phyloP scores from a whole-genome alignment of 164 flowering plant genomes.

The Stephania cephalantha region DNA sequence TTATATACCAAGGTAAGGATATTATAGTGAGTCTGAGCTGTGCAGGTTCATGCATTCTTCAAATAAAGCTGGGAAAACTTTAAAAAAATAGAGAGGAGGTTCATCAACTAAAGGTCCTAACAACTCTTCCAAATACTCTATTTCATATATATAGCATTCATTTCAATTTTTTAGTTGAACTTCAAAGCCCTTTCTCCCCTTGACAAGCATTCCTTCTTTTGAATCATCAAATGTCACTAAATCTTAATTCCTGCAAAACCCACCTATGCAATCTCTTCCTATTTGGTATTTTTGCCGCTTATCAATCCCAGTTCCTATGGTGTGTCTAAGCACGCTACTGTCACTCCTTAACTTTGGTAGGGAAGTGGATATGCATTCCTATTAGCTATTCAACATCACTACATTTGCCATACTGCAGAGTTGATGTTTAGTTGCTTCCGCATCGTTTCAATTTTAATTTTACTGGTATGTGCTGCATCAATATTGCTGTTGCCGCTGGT shows the following conservation, averaged over 20 bases:
- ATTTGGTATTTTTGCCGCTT: not conserved
- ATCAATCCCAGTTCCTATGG: not conserved
- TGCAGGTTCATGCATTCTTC: constrained; percentile 1
- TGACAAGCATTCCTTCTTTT: no score
- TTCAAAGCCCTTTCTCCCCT: not conserved
- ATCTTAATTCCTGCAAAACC: not conserved
- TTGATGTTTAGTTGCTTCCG: not conserved
- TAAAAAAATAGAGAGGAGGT: not conserved
- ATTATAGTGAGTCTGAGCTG: not conserved
- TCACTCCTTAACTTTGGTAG: not conserved
- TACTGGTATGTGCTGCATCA: not conserved
- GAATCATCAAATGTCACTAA: not conserved
- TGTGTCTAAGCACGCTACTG: not conserved
- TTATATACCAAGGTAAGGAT: not conserved
- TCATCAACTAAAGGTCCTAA: not conserved
- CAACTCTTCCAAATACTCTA: not conserved
- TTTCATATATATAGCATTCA: not conserved
- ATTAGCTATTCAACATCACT: not conserved
- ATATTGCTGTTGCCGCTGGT: not conserved
- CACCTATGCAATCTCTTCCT: not conserved
- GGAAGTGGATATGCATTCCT: not conserved
- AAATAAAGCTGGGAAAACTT: not conserved
- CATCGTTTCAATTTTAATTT: not conserved
- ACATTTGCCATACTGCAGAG: not conserved
- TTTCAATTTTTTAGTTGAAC: not conserved